These are phyloP conservation scores for Fusarium decemcellulare DNA, from an alignment of 2,329 filamentous ascomycete genomes.

Conservation along the genomic window DNA sequence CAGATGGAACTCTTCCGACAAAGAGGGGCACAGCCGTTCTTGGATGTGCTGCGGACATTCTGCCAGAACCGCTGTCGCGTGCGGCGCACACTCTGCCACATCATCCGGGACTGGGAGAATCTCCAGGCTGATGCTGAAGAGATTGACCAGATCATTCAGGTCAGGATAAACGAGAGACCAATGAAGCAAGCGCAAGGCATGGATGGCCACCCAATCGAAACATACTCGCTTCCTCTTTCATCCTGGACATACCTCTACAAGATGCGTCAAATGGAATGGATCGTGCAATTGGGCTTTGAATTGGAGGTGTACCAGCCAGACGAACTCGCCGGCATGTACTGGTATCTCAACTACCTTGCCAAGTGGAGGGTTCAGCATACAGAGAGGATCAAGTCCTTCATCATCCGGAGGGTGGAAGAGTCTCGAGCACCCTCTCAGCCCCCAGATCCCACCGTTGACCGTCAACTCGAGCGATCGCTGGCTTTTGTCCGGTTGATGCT, in stretches of 20 bases:
- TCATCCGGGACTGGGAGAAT: constrained; percentile 85
- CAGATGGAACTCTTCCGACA: constrained; percentile 80
- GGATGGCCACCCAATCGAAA: constrained; percentile 60
- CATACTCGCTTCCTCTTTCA: constrained; percentile 80
- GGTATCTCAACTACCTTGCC: constrained; percentile 84
- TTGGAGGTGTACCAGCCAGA: constrained; percentile 89
- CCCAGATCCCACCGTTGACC: constrained; percentile 51
- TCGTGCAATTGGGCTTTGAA: constrained; percentile 94
- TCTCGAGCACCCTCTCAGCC: constrained; percentile 29
- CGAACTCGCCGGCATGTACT: constrained; percentile 91
- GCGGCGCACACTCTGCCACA: constrained; percentile 89
- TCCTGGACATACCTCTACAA: constrained; percentile 95
- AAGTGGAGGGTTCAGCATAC: constrained; percentile 78
- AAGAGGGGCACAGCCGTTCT: constrained; percentile 76
- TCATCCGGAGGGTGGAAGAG: constrained; percentile 58
- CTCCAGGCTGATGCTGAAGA: constrained; percentile 87
- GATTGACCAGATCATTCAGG: constrained; percentile 77
- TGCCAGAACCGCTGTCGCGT: constrained; percentile 94
- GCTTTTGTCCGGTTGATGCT: constrained; percentile 72
- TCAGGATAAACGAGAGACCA: constrained; percentile 72
- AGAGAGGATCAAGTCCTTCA: constrained; percentile 80
- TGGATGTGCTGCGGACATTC: constrained; percentile 86
- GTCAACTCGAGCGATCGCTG: constrained; percentile 63
- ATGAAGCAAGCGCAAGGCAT: constrained; percentile 61
- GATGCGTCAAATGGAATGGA: constrained; percentile 87